Evolutionary conservation across 495 filamentous ascomycete species (phyloP).

Genomic region (Aspergillus cavernicola): DNA sequence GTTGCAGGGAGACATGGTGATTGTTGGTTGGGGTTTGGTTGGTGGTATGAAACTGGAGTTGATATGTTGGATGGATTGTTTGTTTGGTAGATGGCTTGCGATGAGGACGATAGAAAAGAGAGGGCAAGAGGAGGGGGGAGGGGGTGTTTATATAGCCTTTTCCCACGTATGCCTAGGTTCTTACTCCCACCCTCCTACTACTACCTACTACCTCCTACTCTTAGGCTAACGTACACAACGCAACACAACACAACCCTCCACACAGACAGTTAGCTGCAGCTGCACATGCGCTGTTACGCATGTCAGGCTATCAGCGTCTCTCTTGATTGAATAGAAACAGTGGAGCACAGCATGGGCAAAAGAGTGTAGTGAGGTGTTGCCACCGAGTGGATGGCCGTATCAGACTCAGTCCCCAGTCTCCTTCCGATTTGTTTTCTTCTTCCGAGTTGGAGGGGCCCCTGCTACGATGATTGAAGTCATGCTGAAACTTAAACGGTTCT

Average conservation of each 20-base stretch:
- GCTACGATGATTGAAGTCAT: background rate
- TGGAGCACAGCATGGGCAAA: background rate
- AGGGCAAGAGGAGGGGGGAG: background rate
- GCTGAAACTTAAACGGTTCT: background rate
- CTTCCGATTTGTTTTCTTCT: conserved; percentile 8
- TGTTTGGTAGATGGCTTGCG: background rate
- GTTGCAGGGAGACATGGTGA: conserved; percentile 42
- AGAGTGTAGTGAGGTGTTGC: background rate
- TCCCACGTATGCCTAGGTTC: background rate
- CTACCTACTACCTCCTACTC: background rate
- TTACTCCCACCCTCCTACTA: background rate
- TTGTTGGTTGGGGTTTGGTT: conserved; percentile 9
- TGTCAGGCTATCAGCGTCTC: background rate
- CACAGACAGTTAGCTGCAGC: background rate
- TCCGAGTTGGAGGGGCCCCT: background rate
- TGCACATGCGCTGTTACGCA: conserved; percentile 5
- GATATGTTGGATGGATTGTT: background rate
- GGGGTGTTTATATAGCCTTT: conserved; percentile 1
- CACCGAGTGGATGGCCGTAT: too few relatives aligned
- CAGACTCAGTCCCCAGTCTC: background rate
- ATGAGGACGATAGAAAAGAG: background rate
- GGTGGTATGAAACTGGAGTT: conserved; percentile 11
- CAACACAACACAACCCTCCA: too few relatives aligned
- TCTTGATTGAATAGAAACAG: background rate
- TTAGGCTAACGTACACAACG: background rate